Conservation (phyloP, 2,329 filamentous ascomycete species). For the Trichoderma lentiforme region DNA sequence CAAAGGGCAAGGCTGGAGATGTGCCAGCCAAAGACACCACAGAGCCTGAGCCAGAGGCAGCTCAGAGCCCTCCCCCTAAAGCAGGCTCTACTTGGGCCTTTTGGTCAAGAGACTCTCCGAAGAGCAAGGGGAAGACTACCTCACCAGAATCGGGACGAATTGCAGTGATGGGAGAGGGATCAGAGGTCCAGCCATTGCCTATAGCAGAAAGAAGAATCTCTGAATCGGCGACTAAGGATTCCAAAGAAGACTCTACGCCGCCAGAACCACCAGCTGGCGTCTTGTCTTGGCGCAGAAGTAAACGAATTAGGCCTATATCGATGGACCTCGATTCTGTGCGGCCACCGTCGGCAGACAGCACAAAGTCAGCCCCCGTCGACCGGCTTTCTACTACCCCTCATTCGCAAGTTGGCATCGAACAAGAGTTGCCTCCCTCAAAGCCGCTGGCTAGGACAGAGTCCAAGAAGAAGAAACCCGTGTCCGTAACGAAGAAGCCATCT, state of each 20-base stretch:
- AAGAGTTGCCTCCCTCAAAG: slow-evolving; percentile 13
- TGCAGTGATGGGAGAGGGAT: slow-evolving; percentile 55
- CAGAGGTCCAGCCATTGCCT: slow-evolving; percentile 52
- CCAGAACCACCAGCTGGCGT: slow-evolving; percentile 31
- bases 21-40: slow-evolving; percentile 44
- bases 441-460: slow-evolving; percentile 17
- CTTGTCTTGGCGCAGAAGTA: slow-evolving; percentile 41
- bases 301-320: slow-evolving; percentile 46
- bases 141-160: slow-evolving; percentile 48
- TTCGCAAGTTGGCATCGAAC: background rate
- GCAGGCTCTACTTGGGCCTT: slow-evolving; percentile 74
- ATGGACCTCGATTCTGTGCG: slow-evolving; percentile 44
- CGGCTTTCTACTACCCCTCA: background rate
- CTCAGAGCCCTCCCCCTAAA: slow-evolving; percentile 39
- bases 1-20: slow-evolving; percentile 37
- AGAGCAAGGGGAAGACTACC: slow-evolving; percentile 31
- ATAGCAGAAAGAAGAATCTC: slow-evolving; percentile 45
- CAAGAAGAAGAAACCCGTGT: slow-evolving; percentile 21
- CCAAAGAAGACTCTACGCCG: slow-evolving; percentile 24
- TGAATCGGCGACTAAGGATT: slow-evolving; percentile 34
- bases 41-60: slow-evolving; percentile 25
- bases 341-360: slow-evolving; percentile 24
- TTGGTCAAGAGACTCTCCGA: slow-evolving; percentile 63
- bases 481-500: slow-evolving; percentile 21
- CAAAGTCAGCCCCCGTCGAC: slow-evolving; percentile 9